These are phyloP conservation scores for Ilyonectria mors-panacis DNA, from an alignment of 2,329 filamentous ascomycete species.

Conservation along the genomic window DNA sequence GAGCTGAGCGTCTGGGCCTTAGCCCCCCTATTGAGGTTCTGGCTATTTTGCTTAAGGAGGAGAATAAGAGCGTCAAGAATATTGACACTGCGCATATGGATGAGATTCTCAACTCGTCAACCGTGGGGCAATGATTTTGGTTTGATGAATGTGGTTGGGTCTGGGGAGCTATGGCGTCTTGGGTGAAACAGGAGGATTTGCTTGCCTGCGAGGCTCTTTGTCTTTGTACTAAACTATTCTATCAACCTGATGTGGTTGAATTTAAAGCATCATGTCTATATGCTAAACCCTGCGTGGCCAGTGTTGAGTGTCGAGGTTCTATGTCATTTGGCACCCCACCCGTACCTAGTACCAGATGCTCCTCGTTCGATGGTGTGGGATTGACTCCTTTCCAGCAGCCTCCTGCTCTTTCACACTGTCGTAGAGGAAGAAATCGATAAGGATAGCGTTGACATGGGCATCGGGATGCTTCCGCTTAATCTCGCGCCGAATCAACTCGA, in stretches of 20 bases:
- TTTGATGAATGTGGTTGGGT: constrained; percentile 25
- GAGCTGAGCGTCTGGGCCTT: constrained; percentile 86
- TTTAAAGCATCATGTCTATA: constrained; percentile 37
- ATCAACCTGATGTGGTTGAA: constrained; percentile 27
- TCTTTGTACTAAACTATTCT: constrained; percentile 37
- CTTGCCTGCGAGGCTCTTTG: constrained; percentile 36
- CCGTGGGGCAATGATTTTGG: constrained; percentile 54
- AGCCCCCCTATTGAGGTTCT: constrained; percentile 92
- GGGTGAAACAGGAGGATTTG: constrained; percentile 27
- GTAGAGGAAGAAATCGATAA: constrained; percentile 98
- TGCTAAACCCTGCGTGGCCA: constrained; percentile 28
- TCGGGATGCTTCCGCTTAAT: constrained; percentile 82
- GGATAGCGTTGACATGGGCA: constrained; percentile 83
- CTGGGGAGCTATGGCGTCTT: constrained; percentile 43
- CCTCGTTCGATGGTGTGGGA: constrained; percentile 88
- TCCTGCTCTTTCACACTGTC: constrained; percentile 93
- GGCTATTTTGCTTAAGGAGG: constrained; percentile 83
- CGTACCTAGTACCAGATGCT: constrained; percentile 89
- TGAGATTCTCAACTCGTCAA: constrained; percentile 69
- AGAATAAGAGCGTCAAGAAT: constrained; percentile 67
- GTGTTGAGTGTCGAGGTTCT: constrained; percentile 23
- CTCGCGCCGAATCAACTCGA: constrained; percentile 88
- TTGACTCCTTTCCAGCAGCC: constrained; percentile 67
- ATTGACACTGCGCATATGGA: constrained; percentile 83
- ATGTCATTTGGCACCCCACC: constrained; percentile 25